A percentile compares a stretch with the other conserved stretches of the same genome.
Conservation (phyloP, 805 yeast species). For the Saccharomycopsis olivae region DNA sequence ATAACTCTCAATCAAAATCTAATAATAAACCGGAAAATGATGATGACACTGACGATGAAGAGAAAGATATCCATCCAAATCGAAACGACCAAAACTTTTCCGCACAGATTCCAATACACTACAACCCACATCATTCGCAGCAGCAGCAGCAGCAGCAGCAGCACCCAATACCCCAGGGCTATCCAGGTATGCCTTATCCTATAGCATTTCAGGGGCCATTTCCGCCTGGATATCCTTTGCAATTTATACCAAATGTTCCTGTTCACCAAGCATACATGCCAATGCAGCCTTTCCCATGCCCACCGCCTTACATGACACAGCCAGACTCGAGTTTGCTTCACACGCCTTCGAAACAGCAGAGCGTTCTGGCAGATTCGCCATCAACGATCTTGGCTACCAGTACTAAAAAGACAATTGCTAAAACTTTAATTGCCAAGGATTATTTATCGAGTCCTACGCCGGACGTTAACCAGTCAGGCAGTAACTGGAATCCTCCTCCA, state of each 20-base stretch:
- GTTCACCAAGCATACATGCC: too few relatives aligned
- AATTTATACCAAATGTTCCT: neutral
- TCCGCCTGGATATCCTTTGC: neutral
- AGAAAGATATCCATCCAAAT: neutral
- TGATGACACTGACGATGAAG: slow-evolving; percentile 9
- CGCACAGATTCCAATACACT: neutral
- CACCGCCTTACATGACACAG: too few relatives aligned
- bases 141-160: too few relatives aligned
- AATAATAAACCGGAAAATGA: neutral
- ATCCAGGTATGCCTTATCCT: neutral
- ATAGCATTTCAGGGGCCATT: neutral
- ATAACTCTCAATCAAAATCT: neutral
- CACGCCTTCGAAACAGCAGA: slow-evolving; percentile 11
- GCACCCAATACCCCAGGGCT: too few relatives aligned
- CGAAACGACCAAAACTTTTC: neutral
- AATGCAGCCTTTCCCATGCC: too few relatives aligned
- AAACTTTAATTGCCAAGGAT: neutral
- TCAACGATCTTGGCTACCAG: slow-evolving; percentile 13
- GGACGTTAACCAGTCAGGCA: too few relatives aligned
- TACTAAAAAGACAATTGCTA: slow-evolving; percentile 3
- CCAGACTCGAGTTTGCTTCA: too few relatives aligned
- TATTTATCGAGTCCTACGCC: slow-evolving; percentile 13
- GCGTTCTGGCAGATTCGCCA: slow-evolving; percentile 2
- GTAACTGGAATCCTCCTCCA: too few relatives aligned
- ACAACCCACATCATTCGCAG: too few relatives aligned